Conservation (phyloP, 2,329 filamentous ascomycete species). For the Trichoderma lentiforme region DNA sequence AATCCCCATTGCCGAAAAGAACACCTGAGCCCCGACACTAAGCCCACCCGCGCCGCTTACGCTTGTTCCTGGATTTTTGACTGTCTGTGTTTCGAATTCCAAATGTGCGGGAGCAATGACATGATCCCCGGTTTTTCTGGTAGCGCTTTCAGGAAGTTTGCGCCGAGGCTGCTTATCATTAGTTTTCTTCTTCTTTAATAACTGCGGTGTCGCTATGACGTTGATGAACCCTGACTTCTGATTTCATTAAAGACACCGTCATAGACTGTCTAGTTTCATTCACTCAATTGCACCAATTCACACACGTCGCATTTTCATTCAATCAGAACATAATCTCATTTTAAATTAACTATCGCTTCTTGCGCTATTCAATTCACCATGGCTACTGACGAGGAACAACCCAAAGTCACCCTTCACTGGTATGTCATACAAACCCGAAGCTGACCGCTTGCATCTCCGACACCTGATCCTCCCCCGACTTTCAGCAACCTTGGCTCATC, state of each 20-base stretch:
- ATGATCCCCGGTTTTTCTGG: neutral
- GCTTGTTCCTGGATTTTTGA: neutral
- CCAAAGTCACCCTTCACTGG: constrained; percentile 64
- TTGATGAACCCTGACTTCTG: neutral
- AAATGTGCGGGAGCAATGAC: neutral
- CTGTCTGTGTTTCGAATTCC: neutral
- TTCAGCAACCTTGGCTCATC: neutral
- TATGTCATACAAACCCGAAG: constrained; percentile 30
- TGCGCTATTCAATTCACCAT: neutral
- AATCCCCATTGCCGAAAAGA: neutral
- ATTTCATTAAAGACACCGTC: neutral
- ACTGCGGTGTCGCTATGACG: neutral
- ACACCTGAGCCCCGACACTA: neutral
- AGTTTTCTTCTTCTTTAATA: neutral
- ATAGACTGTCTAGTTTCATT: neutral
- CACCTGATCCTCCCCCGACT: neutral
- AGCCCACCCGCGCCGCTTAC: neutral
- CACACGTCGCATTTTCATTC: neutral
- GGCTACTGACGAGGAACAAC: constrained; percentile 31
- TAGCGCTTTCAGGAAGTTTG: neutral
- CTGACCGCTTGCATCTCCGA: neutral
- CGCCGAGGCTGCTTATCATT: neutral
- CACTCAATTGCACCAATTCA: neutral
- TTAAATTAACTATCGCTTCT: neutral
- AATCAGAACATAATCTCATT: neutral